Evolutionary conservation across 441 rosid species (phyloP).

Genomic region (Erysimum pusillum): DNA sequence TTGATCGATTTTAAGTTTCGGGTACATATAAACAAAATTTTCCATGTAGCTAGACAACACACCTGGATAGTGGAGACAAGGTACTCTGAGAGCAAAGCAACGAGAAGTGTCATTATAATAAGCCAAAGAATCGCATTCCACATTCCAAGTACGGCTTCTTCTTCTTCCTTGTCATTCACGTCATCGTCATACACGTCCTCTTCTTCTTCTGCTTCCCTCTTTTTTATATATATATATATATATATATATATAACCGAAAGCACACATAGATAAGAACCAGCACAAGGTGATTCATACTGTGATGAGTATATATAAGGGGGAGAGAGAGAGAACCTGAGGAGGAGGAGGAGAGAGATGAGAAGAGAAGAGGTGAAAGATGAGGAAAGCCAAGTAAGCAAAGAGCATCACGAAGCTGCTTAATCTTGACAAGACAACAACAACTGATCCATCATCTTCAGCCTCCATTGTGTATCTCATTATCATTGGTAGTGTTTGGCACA

Average conservation of each 20-base stretch:
- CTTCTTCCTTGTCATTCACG: slow-evolving; percentile 69
- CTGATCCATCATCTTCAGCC: slow-evolving; percentile 42
- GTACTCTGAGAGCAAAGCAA: slow-evolving; percentile 70
- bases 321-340: slow-evolving; percentile 22
- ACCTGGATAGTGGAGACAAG: slow-evolving; percentile 73
- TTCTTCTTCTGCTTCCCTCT: slow-evolving; percentile 46
- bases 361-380: slow-evolving; percentile 69
- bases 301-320: neutral
- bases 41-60: neutral
- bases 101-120: slow-evolving; percentile 60
- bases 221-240: neutral
- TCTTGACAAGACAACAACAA: slow-evolving; percentile 62
- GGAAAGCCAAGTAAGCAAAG: slow-evolving; percentile 64
- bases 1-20: neutral
- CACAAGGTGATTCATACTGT: neutral
- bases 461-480: slow-evolving; percentile 50
- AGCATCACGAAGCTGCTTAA: slow-evolving; percentile 75
- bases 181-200: slow-evolving; percentile 56
- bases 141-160: slow-evolving; percentile 68
- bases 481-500: slow-evolving; percentile 72
- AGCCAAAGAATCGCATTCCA: slow-evolving; percentile 70
- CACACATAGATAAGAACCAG: neutral
- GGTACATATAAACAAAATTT: too few relatives aligned
- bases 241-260: neutral
- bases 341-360: slow-evolving; percentile 55